These are phyloP conservation scores for Phytophthora pinifolia DNA, from an alignment of 352 stramenopile genomes.

Conservation along the genomic window DNA sequence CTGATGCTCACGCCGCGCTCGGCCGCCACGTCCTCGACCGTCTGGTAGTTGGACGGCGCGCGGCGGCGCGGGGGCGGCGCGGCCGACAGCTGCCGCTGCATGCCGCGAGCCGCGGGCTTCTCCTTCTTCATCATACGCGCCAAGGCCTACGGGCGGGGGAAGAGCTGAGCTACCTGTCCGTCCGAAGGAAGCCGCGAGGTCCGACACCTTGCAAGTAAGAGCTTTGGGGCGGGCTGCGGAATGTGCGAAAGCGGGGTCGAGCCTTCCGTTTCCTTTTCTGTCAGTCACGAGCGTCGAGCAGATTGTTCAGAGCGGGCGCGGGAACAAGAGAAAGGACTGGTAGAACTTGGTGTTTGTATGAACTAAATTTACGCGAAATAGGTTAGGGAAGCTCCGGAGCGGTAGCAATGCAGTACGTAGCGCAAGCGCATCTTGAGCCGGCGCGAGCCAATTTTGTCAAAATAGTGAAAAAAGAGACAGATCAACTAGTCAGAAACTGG, in stretches of 20 bases:
- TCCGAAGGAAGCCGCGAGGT: constrained; percentile 4
- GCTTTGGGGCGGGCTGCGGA: constrained; percentile 14
- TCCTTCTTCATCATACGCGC: constrained; percentile 26
- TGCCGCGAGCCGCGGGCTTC: constrained; percentile 14
- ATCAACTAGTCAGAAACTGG: too few relatives aligned
- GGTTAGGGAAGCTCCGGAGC: too few relatives aligned
- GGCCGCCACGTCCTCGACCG: constrained; percentile 57
- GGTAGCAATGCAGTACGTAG: too few relatives aligned
- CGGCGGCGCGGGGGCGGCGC: constrained; percentile 42
- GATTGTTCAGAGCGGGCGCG: constrained; percentile 19
- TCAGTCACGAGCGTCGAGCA: constrained; percentile 34
- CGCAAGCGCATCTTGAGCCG: too few relatives aligned
- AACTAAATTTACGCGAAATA: constrained; percentile 1
- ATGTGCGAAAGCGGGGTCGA: constrained; percentile 19
- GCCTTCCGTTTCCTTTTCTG: constrained; percentile 31
- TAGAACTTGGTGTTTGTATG: constrained; percentile 1
- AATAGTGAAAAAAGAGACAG: too few relatives aligned
- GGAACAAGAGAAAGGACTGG: too few relatives aligned
- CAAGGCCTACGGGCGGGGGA: too few relatives aligned
- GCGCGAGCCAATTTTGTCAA: too few relatives aligned
- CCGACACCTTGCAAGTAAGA: constrained; percentile 11
- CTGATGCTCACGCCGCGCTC: constrained; percentile 47
- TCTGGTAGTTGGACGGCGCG: constrained; percentile 81
- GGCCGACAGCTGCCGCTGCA: constrained; percentile 29
- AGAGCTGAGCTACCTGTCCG: too few relatives aligned